Percentiles rank a stretch among this genome's conserved stretches.
Conservation (phyloP, 495 filamentous ascomycete species). For the Talaromyces borbonicus region DNA sequence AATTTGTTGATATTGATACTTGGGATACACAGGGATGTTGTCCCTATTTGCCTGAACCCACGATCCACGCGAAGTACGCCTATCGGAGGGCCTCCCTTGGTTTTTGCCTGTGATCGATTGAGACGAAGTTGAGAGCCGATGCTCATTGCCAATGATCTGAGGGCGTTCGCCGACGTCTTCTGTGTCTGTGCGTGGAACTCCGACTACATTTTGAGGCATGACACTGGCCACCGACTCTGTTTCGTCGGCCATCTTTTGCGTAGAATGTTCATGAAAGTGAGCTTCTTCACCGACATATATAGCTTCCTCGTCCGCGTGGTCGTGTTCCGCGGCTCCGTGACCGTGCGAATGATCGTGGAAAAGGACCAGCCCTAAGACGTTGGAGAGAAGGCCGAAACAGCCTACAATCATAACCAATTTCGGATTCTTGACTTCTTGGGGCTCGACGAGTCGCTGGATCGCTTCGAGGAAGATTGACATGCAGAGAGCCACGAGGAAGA, state of each 20-base stretch:
- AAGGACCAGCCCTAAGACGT: conserved; percentile 77
- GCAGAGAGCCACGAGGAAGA: conserved; percentile 92
- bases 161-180: conserved; percentile 36
- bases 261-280: conserved; percentile 26
- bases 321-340: conserved; percentile 53
- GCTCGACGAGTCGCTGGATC: conserved; percentile 78
- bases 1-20: conserved; percentile 82
- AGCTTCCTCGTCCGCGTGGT: conserved; percentile 32
- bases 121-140: conserved; percentile 24
- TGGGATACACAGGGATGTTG: conserved; percentile 79
- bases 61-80: conserved; percentile 41
- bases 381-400: conserved; percentile 75
- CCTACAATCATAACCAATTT: conserved; percentile 82
- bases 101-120: not conserved
- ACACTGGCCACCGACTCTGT: conserved; percentile 39
- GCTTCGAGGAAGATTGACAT: conserved; percentile 93
- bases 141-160: conserved; percentile 13
- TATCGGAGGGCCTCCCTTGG: conserved; percentile 2
- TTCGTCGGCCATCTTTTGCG: conserved; percentile 28
- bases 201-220: conserved; percentile 22
- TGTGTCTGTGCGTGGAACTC: conserved; percentile 10
- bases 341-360: conserved; percentile 90
- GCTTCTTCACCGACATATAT: conserved; percentile 37
- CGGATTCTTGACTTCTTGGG: conserved; percentile 73
- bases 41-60: conserved; percentile 47